Evolutionary conservation across 768 basidiomycete species (phyloP).

Genomic region (Termitomyces sp.): DNA sequence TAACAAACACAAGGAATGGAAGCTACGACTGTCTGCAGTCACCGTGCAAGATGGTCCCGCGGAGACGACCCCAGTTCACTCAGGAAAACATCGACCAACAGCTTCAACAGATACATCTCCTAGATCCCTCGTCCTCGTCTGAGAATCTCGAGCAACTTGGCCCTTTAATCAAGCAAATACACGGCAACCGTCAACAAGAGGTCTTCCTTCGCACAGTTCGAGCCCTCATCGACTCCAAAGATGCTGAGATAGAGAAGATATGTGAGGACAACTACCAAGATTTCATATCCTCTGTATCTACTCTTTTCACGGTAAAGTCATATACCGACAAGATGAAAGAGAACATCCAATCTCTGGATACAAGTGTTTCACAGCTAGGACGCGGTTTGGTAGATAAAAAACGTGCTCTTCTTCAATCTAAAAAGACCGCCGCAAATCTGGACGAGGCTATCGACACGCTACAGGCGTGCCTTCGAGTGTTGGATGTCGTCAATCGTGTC

Average conservation of each 20-base stretch:
- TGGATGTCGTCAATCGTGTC: conserved; percentile 91
- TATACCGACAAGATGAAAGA: conserved; percentile 93
- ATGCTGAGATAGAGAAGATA: conserved; percentile 92
- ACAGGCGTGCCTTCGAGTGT: conserved; percentile 85
- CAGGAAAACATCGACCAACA: conserved; percentile 87
- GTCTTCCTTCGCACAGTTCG: conserved; percentile 82
- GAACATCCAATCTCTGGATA: conserved; percentile 84
- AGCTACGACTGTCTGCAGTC: background rate
- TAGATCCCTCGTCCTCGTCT: conserved; percentile 81
- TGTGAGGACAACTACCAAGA: conserved; percentile 97
- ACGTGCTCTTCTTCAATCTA: conserved; percentile 79
- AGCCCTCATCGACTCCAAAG: conserved; percentile 89
- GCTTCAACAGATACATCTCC: conserved; percentile 85
- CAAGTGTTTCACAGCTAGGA: conserved; percentile 85
- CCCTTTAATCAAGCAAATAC: conserved; percentile 91
- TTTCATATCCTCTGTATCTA: conserved; percentile 96
- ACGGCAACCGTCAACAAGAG: conserved; percentile 84
- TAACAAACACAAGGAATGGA: conserved; percentile 31
- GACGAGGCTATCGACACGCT: conserved; percentile 96
- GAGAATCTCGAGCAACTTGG: conserved; percentile 96
- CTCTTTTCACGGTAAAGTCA: conserved; percentile 90
- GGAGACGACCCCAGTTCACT: conserved; percentile 69
- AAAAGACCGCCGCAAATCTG: conserved; percentile 89
- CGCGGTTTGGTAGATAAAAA: conserved; percentile 91
- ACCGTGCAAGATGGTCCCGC: conserved; percentile 58